A percentile compares a stretch with the other conserved stretches of the same genome.
Evolutionary conservation across 139 green algal genomes (phyloP).

Genomic region (Monoraphidium neglectum): DNA sequence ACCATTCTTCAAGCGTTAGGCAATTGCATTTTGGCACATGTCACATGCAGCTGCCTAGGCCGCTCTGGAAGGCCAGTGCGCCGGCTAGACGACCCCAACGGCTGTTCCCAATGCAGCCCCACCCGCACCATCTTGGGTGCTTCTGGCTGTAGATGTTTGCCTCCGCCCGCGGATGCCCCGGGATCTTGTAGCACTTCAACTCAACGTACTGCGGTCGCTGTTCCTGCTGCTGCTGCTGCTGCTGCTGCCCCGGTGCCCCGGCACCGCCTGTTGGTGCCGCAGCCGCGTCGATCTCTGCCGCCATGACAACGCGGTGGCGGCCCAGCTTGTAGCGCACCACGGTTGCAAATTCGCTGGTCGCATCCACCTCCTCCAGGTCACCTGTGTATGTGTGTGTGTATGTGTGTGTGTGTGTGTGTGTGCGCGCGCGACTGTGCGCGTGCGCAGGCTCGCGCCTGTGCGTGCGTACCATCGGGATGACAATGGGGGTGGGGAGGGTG

Average conservation of each 20-base stretch:
- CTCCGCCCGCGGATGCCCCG: slow-evolving; percentile 3
- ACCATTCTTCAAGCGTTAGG: no score
- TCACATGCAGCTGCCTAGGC: no score
- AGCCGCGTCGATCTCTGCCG: slow-evolving; percentile 48
- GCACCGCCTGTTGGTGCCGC: neutral
- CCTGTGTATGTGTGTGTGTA: neutral
- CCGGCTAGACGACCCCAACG: no score
- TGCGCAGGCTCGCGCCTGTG: no score
- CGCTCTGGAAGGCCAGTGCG: no score
- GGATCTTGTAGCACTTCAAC: slow-evolving; percentile 45
- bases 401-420: no score
- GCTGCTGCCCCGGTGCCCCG: neutral
- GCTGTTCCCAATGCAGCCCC: no score
- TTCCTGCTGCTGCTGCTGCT: neutral
- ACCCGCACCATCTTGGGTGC: slow-evolving; percentile 45
- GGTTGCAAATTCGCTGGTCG: slow-evolving; percentile 47
- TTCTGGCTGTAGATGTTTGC: slow-evolving; percentile 35
- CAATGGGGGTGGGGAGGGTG: no score
- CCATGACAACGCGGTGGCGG: slow-evolving; percentile 47
- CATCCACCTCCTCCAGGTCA: slow-evolving; percentile 30
- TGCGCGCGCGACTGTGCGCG: no score
- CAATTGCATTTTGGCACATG: no score
- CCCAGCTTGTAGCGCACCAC: slow-evolving; percentile 35
- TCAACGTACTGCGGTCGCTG: slow-evolving; percentile 29
- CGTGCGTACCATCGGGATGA: no score